Conservation (phyloP, 1,139 yeast species). For the Suhomyces maxii region DNA sequence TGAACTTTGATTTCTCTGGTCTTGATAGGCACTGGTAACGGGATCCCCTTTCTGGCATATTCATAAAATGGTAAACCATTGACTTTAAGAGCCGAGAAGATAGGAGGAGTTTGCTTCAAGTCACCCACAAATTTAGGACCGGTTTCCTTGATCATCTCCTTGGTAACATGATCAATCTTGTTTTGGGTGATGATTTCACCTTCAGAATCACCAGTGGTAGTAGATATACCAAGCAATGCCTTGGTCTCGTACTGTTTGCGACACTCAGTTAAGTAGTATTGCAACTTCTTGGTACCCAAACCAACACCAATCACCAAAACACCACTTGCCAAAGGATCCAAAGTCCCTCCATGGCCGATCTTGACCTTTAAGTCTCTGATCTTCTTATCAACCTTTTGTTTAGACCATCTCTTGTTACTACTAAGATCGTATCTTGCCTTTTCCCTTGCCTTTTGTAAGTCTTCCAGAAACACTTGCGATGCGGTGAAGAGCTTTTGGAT, state of each 20-base stretch:
- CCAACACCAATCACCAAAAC: constrained; percentile 91
- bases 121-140: constrained; percentile 71
- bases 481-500: constrained; percentile 63
- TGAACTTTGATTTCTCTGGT: constrained; percentile 68
- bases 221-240: constrained; percentile 84
- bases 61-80: constrained; percentile 93
- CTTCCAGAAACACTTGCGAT: constrained; percentile 58
- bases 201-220: constrained; percentile 92
- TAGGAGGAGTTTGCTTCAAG: constrained; percentile 89
- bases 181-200: constrained; percentile 72
- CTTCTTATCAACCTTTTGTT: constrained; percentile 44
- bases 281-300: constrained; percentile 78
- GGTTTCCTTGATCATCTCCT: constrained; percentile 50
- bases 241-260: constrained; percentile 78
- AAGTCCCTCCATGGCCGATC: constrained; percentile 97
- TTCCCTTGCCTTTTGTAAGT: constrained; percentile 44
- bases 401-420: constrained; percentile 50
- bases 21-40: constrained; percentile 79
- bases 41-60: constrained; percentile 86
- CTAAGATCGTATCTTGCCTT: constrained; percentile 36
- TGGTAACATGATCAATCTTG: constrained; percentile 57
- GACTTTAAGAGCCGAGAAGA: constrained; percentile 90
- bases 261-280: constrained; percentile 68
- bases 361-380: constrained; percentile 64
- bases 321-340: constrained; percentile 94